Conservation (phyloP, 129 eudicot species). For the carrot (Daucus carota) region DH1_v3.0 NC_030381.2:37046001-37046500, state of each 20-base stretch:
- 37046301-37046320: not conserved
- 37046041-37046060: not conserved
- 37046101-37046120: not conserved
- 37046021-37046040: not conserved
- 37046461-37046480: no score
- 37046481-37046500: no score
- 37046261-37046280: not conserved
- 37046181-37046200: not conserved
- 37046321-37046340: not conserved
- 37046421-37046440: no score
- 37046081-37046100: not conserved
- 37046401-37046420: no score
- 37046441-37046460: no score
- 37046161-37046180: not conserved
- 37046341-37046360: not conserved
- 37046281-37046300: not conserved
- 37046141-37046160: not conserved
- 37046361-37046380: not conserved
- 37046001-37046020: not conserved
- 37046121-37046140: not conserved
- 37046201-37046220: not conserved
- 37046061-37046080: conserved; percentile 7
- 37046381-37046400: no score
- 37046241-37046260: not conserved
- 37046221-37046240: not conserved